phyloP scores from a whole-genome alignment of 1,284 basidiomycete genomes.

The Cryptococcus sp. region DNA sequence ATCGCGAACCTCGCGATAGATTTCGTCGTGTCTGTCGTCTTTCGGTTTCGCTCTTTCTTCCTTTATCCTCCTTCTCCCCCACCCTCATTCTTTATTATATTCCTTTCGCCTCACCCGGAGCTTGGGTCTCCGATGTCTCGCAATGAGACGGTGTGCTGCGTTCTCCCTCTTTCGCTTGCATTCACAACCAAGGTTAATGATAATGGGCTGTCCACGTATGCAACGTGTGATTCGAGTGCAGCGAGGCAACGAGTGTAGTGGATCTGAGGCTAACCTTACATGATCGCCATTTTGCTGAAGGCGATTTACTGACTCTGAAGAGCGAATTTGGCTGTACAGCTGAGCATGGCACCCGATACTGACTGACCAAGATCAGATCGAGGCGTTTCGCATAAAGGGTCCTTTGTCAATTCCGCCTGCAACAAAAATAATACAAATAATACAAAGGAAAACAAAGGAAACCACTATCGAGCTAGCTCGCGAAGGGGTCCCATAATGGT shows the following conservation, averaged over 20 bases:
- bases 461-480: too few relatives aligned
- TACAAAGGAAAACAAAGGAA: too few relatives aligned
- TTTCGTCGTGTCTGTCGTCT: slow-evolving; percentile 2
- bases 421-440: too few relatives aligned
- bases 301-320: neutral
- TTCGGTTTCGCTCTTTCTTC: slow-evolving; percentile 10
- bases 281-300: neutral
- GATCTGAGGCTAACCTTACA: neutral
- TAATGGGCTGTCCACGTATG: neutral
- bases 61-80: slow-evolving; percentile 10
- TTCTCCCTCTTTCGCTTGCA: neutral
- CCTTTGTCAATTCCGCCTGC: too few relatives aligned
- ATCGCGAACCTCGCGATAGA: slow-evolving; percentile 1
- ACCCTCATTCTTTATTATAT: slow-evolving; percentile 12
- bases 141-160: slow-evolving; percentile 52
- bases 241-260: neutral
- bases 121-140: slow-evolving; percentile 48
- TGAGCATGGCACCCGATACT: too few relatives aligned
- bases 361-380: too few relatives aligned
- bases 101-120: slow-evolving; percentile 41
- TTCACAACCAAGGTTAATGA: neutral
- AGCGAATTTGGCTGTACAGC: neutral
- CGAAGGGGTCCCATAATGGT: too few relatives aligned
- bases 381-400: too few relatives aligned
- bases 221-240: slow-evolving; percentile 2